Base-by-base conservation (phyloP, 208 protist genomes). In the Trypanosoma mega region DNA sequence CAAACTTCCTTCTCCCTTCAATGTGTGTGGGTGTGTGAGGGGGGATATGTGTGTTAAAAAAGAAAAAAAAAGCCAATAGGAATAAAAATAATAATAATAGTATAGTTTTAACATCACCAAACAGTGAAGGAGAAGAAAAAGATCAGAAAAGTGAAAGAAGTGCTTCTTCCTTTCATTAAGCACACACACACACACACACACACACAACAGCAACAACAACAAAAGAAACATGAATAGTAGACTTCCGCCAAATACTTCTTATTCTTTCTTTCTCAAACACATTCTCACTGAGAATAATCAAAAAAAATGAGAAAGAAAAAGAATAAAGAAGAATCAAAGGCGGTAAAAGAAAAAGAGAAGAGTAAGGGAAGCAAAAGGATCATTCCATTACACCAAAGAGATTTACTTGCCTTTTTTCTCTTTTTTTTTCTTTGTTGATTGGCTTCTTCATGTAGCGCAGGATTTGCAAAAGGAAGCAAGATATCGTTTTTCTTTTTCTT, bases 31-130 rank as follows among this genome's bases (percentile, higher is more conserved):
- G 11, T 39, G 51, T 14, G 7, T 46, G 6, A 21, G 7, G 20
- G 3, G 16, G 1, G 18, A 50, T 41, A 31, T 51, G 11, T 62
- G 36, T 48, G 47, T 33, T 34, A 12, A 21, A 54, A 65, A 9
- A 26, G 31, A 43, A 44, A 34, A 62, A 68, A 54, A 63, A 65
- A 61, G 37, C 24, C 37, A 58, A 67, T 23, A 60, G 33, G 30
- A 29, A 67, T 23, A 68, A 30, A 61, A 44, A 27, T 29, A 29
- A 51, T 43, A 47, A 62, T 29, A 44, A n/a, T 27, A 39, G 14
- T 50, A 50, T 30, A 24, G 14, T 30, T 14, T n/a, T 50, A 24
- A 50, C 14, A 39, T 16, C 12, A 39, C 6, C 8, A 39, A 39
- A 39, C 34, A 39, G 8, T n/a, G n/a, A 39, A 39, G 12, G 12